Evolutionary conservation across 176 grass and related monocot species (phyloP).

Genomic region (Oryza coarctata): DNA sequence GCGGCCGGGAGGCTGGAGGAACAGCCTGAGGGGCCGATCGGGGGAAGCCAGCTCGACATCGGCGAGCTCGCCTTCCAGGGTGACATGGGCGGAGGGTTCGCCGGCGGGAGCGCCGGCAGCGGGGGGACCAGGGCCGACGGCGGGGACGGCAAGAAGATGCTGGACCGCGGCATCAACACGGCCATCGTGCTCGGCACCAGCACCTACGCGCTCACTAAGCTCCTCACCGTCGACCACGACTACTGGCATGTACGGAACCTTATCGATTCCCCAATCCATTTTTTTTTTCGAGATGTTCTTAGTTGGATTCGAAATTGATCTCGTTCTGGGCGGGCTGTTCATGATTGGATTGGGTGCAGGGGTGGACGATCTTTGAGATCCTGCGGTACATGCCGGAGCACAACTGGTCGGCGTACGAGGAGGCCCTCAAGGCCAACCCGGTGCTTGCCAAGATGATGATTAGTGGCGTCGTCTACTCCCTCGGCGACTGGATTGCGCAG

Average conservation of each 20-base stretch:
- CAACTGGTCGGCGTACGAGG: slow-evolving; percentile 96
- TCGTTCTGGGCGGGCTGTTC: not conserved
- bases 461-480: slow-evolving; percentile 88
- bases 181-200: slow-evolving; percentile 87
- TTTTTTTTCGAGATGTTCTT: not conserved
- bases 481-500: slow-evolving; percentile 98
- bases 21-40: slow-evolving; percentile 21
- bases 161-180: slow-evolving; percentile 72
- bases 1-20: slow-evolving; percentile 39
- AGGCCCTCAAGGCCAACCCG: slow-evolving; percentile 85
- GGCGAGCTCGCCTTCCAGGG: slow-evolving; percentile 50
- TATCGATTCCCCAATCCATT: not conserved
- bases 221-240: slow-evolving; percentile 91
- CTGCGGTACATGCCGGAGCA: slow-evolving; percentile 87
- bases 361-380: slow-evolving; percentile 94
- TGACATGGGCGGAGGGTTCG: slow-evolving; percentile 36
- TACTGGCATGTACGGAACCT: slow-evolving; percentile 83
- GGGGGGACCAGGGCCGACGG: slow-evolving; percentile 7
- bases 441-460: slow-evolving; percentile 99
- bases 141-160: slow-evolving; percentile 35
- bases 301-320: not conserved
- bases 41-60: slow-evolving; percentile 38
- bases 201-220: slow-evolving; percentile 89
- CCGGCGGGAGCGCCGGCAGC: not conserved
- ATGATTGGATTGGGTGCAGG: slow-evolving; percentile 43